Conservation (phyloP, 129 eudicot genomes). For the Flaveria bidentis region DNA sequence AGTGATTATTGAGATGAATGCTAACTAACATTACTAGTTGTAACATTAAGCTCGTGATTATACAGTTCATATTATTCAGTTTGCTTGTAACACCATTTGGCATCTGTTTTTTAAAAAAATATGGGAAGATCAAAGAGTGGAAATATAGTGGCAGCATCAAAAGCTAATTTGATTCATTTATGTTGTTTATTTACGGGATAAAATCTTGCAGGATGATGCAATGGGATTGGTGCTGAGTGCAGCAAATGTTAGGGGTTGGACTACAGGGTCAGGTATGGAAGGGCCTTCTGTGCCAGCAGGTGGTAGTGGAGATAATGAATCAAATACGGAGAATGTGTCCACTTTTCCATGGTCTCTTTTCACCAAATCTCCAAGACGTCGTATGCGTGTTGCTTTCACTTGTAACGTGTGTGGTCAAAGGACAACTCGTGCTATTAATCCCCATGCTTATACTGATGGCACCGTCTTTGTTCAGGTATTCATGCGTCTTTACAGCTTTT, state of each 20-base stretch:
- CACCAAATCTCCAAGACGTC: conserved; percentile 91
- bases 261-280: conserved; percentile 94
- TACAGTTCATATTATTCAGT: background rate
- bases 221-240: conserved; percentile 97
- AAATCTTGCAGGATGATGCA: conserved; percentile 66
- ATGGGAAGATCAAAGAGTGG: background rate
- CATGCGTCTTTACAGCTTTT: background rate
- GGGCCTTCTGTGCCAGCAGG: conserved; percentile 79
- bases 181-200: background rate
- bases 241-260: conserved; percentile 86
- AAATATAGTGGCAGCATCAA: background rate
- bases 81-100: background rate
- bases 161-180: conserved; percentile 2
- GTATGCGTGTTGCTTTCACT: conserved; percentile 94
- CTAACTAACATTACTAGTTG: background rate
- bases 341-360: conserved; percentile 96
- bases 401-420: conserved; percentile 93
- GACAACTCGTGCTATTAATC: conserved; percentile 92
- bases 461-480: conserved; percentile 94
- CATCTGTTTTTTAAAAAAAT: background rate
- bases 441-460: conserved; percentile 95
- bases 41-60: background rate
- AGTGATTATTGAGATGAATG: background rate
- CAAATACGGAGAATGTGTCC: conserved; percentile 52
- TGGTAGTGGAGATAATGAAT: conserved; percentile 49